phyloP scores from a whole-genome alignment of 129 eudicot species.

The Tagetes patula region DNA sequence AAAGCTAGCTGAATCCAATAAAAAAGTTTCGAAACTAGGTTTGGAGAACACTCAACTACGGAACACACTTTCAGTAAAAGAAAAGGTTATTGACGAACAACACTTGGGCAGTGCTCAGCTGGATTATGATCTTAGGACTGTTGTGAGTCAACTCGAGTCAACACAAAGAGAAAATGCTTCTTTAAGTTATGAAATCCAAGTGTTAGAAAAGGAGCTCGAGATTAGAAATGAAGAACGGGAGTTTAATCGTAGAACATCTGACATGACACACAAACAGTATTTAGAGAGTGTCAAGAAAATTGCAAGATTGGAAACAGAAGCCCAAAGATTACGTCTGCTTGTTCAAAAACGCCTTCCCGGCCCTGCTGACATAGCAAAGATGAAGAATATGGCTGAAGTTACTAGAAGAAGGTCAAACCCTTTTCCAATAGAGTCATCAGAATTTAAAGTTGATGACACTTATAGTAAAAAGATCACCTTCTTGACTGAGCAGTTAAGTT shows the following conservation, averaged over 20 bases:
- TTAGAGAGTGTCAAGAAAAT: conserved; percentile 67
- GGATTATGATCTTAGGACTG: conserved; percentile 54
- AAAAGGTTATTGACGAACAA: conserved; percentile 54
- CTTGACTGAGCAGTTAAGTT: conserved; percentile 51
- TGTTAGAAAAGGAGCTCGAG: conserved; percentile 81
- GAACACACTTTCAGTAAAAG: conserved; percentile 54
- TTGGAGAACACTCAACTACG: conserved; percentile 58
- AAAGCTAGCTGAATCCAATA: conserved; percentile 51
- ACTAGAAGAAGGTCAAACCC: conserved; percentile 58
- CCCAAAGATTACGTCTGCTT: conserved; percentile 75
- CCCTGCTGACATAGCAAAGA: conserved; percentile 73
- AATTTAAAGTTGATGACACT: conserved; percentile 44
- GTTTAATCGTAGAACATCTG: conserved; percentile 63
- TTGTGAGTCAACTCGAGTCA: conserved; percentile 54
- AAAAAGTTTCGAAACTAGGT: conserved; percentile 42
- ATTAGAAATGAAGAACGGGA: conserved; percentile 87
- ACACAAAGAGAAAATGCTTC: conserved; percentile 71
- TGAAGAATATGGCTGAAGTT: conserved; percentile 59
- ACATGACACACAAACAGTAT: conserved; percentile 68
- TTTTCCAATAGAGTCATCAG: conserved; percentile 39
- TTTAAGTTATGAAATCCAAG: conserved; percentile 66
- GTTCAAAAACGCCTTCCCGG: conserved; percentile 80
- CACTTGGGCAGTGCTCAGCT: conserved; percentile 38
- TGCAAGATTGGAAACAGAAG: conserved; percentile 72
- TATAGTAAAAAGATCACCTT: conserved; percentile 47